phyloP scores from a whole-genome alignment of 148 eudicot genomes.

The Selenicereus undatus region DNA sequence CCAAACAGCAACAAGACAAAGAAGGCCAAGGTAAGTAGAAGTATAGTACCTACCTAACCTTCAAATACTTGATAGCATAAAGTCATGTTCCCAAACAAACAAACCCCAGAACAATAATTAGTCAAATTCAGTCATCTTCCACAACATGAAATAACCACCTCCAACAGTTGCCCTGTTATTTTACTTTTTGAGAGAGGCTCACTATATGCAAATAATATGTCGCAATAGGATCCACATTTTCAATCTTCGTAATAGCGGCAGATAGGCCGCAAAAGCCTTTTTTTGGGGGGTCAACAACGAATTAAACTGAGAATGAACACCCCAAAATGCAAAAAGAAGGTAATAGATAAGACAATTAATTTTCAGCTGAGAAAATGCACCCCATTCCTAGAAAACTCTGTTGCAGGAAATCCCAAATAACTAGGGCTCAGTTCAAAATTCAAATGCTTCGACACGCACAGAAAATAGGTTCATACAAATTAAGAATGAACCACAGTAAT shows the following conservation, averaged over 20 bases:
- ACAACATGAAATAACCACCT: background rate
- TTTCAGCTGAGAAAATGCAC: background rate
- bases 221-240: background rate
- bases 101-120: background rate
- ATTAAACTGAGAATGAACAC: background rate
- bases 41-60: background rate
- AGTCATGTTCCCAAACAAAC: background rate
- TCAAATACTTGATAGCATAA: background rate
- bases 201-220: background rate
- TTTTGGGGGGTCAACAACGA: background rate
- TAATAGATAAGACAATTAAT: background rate
- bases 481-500: background rate
- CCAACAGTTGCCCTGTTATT: background rate
- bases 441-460: background rate
- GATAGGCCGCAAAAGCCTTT: background rate
- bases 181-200: background rate
- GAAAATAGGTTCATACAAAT: background rate
- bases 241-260: background rate
- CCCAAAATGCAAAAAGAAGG: background rate
- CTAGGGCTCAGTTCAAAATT: background rate
- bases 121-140: background rate
- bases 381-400: background rate
- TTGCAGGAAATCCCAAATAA: background rate
- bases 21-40: background rate
- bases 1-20: background rate